Conservation (phyloP, 1,284 basidiomycete species). For the Leucoagaricus sp. region DNA sequence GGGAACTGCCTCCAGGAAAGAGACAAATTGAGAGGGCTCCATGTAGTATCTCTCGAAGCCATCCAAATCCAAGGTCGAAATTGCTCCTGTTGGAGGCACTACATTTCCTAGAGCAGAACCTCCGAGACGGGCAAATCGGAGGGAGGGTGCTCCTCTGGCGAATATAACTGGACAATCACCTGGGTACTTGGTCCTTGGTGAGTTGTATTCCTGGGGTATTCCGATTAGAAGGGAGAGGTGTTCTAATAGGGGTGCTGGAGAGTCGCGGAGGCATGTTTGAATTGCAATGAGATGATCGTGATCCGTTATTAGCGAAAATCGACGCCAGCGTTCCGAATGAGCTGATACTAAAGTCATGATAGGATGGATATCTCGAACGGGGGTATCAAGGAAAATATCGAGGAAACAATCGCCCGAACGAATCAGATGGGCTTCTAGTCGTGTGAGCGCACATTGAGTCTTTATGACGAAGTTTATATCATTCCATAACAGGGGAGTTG, state of each 20-base stretch:
- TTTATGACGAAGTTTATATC: conserved; percentile 31
- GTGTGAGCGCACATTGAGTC: conserved; percentile 16
- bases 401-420: conserved; percentile 36
- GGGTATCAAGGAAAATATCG: conserved; percentile 31
- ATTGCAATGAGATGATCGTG: conserved; percentile 26
- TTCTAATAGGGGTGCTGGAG: conserved; percentile 33
- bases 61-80: conserved; percentile 42
- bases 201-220: conserved; percentile 23
- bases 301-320: conserved; percentile 32
- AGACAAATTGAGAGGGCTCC: conserved; percentile 33
- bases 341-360: conserved; percentile 27
- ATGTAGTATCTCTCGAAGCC: conserved; percentile 37
- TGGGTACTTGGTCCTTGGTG: conserved; percentile 30
- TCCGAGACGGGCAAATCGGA: conserved; percentile 40
- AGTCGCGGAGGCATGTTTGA: conserved; percentile 24
- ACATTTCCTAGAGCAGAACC: conserved; percentile 40
- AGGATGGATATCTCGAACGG: conserved; percentile 22
- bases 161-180: conserved; percentile 32
- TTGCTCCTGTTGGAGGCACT: conserved; percentile 34
- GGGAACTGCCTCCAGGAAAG: conserved; percentile 32
- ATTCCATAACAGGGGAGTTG: conserved; percentile 43
- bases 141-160: conserved; percentile 28
- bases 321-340: conserved; percentile 38
- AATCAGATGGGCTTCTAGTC: conserved; percentile 32
- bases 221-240: conserved; percentile 39